These are phyloP conservation scores for Annulohypoxylon moriforme DNA, from an alignment of 495 filamentous ascomycete species.

Conservation along the genomic window DNA sequence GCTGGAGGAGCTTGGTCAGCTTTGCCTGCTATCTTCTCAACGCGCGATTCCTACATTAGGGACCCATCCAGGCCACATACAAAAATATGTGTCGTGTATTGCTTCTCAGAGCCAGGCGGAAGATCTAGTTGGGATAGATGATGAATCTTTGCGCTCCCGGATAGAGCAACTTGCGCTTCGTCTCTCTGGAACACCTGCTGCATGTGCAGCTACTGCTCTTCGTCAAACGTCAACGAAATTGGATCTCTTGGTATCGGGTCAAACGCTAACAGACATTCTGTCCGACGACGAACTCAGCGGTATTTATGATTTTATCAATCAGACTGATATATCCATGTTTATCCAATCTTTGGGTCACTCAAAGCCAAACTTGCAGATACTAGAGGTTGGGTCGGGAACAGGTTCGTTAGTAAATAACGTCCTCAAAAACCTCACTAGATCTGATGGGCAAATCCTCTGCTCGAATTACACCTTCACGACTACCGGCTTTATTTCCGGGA, in stretches of 20 bases:
- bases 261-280: constrained; percentile 42
- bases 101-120: constrained; percentile 24
- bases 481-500: constrained; percentile 22
- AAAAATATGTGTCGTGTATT: constrained; percentile 40
- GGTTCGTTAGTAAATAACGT: constrained; percentile 39
- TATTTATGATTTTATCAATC: constrained; percentile 42
- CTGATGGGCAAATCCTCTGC: constrained; percentile 31
- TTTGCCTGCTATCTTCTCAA: constrained; percentile 27
- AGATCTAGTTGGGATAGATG: constrained; percentile 1
- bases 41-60: constrained; percentile 10
- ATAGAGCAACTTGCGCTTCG: constrained; percentile 26
- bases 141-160: neutral
- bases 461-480: constrained; percentile 36
- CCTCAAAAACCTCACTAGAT: constrained; percentile 29
- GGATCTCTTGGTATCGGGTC: constrained; percentile 43
- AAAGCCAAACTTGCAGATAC: constrained; percentile 48
- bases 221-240: constrained; percentile 39
- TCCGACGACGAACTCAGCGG: constrained; percentile 41
- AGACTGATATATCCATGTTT: constrained; percentile 33
- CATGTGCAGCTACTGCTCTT: constrained; percentile 19
- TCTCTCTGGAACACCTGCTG: constrained; percentile 30
- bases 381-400: constrained; percentile 55
- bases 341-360: constrained; percentile 37
- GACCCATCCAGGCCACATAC: constrained; percentile 11
- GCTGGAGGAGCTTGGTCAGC: constrained; percentile 40